Percentiles rank a stretch among this genome's conserved stretches.
These are phyloP conservation scores for Candida mattraensis DNA, from an alignment of 805 yeast genomes.

Conservation along the genomic window DNA sequence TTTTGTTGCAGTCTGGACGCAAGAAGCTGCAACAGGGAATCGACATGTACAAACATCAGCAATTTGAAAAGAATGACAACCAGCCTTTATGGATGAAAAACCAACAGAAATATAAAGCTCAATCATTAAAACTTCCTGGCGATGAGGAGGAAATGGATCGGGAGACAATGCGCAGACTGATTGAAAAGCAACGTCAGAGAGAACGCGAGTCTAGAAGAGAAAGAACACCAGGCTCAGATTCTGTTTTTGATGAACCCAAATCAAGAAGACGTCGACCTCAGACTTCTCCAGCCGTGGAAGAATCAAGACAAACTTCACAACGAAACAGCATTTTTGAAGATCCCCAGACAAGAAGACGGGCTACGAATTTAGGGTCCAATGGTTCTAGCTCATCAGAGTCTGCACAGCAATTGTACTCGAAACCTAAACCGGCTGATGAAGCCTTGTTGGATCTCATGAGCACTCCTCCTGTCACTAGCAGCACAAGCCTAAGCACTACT, in stretches of 20 bases:
- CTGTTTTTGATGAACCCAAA: neutral
- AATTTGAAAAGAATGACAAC: constrained; percentile 30
- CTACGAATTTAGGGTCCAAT: no score
- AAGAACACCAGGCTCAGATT: neutral
- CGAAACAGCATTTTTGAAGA: no score
- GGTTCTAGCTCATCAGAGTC: no score
- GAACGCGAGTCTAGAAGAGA: no score
- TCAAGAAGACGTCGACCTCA: neutral
- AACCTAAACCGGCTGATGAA: constrained; percentile 2
- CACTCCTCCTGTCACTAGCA: neutral
- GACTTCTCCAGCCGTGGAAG: neutral
- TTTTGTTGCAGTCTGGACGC: constrained; percentile 56
- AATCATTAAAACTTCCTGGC: constrained; percentile 32
- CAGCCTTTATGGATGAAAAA: constrained; percentile 78
- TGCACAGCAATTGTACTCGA: constrained; percentile 1
- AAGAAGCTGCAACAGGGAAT: constrained; percentile 62
- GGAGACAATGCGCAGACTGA: constrained; percentile 40
- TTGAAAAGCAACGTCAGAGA: constrained; percentile 37
- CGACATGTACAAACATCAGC: constrained; percentile 50
- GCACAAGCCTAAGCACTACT: neutral
- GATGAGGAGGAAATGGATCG: constrained; percentile 47
- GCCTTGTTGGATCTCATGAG: neutral
- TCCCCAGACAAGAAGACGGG: no score
- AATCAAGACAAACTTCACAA: no score
- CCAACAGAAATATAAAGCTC: constrained; percentile 47